phyloP scores from a whole-genome alignment of 2,329 filamentous ascomycete genomes.

The Fusarium papillatum region DNA sequence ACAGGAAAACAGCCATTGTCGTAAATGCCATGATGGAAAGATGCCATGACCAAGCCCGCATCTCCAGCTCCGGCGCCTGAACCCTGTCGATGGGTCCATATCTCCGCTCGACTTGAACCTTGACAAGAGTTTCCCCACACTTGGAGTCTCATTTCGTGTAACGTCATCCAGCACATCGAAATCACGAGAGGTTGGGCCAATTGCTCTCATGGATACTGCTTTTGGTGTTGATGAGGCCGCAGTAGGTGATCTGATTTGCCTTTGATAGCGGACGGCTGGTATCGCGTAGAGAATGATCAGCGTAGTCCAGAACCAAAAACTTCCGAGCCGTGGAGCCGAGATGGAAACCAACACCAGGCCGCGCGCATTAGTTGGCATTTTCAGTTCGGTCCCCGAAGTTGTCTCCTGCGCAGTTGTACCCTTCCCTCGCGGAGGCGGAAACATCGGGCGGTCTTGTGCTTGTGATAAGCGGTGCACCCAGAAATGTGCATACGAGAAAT shows the following conservation, averaged over 20 bases:
- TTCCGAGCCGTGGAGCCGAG: conserved; percentile 7
- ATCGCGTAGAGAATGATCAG: neutral
- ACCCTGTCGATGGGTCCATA: conserved; percentile 21
- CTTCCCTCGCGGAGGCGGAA: conserved; percentile 8
- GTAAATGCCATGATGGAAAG: conserved; percentile 6
- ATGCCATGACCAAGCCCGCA: conserved; percentile 16
- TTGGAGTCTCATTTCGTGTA: conserved; percentile 30
- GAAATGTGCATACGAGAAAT: conserved; percentile 15
- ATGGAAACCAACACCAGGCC: conserved; percentile 7
- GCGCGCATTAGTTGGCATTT: conserved; percentile 17
- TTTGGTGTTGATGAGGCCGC: conserved; percentile 10
- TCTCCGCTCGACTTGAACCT: conserved; percentile 26
- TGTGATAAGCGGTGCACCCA: conserved; percentile 21
- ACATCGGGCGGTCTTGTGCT: neutral
- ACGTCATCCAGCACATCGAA: conserved; percentile 27
- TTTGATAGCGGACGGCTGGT: conserved; percentile 16
- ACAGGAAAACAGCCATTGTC: neutral
- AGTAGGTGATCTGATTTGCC: conserved; percentile 1
- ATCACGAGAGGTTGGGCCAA: conserved; percentile 26
- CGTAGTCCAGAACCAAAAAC: neutral
- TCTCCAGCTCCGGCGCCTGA: conserved; percentile 10
- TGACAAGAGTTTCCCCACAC: conserved; percentile 32
- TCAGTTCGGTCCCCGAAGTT: conserved; percentile 10
- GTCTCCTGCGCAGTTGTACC: neutral
- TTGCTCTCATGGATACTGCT: conserved; percentile 6